Percentiles rank a stretch among this genome's conserved stretches.
Conservation (phyloP, 768 basidiomycete genomes). For the Gymnopilus dilepis region DNA sequence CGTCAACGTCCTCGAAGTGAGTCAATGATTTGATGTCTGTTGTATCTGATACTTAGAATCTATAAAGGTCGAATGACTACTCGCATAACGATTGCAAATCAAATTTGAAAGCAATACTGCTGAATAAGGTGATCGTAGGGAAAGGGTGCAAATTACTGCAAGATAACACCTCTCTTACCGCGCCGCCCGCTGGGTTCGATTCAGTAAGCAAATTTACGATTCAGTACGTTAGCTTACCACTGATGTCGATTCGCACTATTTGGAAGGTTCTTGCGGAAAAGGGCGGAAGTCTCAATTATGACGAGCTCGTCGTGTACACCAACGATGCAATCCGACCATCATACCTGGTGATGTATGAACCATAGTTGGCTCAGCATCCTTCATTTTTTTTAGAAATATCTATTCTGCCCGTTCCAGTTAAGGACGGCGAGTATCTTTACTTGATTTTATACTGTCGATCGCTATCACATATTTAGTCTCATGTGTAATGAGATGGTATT, state of each 20-base stretch:
- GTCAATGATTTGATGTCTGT: constrained; percentile 23
- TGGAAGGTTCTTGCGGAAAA: constrained; percentile 68
- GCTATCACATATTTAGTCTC: no score
- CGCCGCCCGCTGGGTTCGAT: constrained; percentile 68
- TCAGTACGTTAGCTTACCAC: not conserved
- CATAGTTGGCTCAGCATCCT: constrained; percentile 28
- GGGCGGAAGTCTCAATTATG: constrained; percentile 70
- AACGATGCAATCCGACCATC: constrained; percentile 78
- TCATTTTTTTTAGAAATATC: not conserved
- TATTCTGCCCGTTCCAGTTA: not conserved
- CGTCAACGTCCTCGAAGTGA: constrained; percentile 79
- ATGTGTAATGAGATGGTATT: no score
- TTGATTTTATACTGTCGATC: no score
- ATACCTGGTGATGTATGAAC: constrained; percentile 72
- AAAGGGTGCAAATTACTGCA: constrained; percentile 70
- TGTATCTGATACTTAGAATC: not conserved
- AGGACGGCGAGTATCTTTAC: no score
- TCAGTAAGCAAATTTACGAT: constrained; percentile 48
- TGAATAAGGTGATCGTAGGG: constrained; percentile 77
- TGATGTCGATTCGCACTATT: not conserved
- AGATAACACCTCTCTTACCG: constrained; percentile 57
- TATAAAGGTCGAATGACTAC: constrained; percentile 67
- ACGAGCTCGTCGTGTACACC: constrained; percentile 71
- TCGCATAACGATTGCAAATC: constrained; percentile 63
- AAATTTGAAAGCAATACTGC: constrained; percentile 63